Base-by-base conservation (phyloP, 2,329 filamentous ascomycete species). In the Aspergillus puulaauensis region DNA sequence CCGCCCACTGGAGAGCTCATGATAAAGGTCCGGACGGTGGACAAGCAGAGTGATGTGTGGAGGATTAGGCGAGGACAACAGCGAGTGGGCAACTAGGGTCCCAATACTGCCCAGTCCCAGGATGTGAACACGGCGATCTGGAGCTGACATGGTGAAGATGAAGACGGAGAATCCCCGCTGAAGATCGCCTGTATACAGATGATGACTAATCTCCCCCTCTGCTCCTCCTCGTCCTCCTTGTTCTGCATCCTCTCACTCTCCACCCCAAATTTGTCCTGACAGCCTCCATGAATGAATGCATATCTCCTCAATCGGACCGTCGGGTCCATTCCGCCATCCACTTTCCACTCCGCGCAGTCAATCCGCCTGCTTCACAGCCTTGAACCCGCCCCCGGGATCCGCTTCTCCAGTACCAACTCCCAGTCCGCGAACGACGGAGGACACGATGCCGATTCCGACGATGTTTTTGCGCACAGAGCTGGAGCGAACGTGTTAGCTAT, bases 401-500 rank as follows among this genome's bases (percentile, higher is more conserved):
- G 85, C 57, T 95, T 96, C 74, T 83, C 89, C 68, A 88, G 89
- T 65, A 81, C 80, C 39, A n/a, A n/a, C 47, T 9, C 14, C 51
- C 45, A 54, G 47, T 27, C 40, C 6, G 53, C 27, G 23, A 17
- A 49, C 37, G n/a, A 17, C 24, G 14, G 35, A 37, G 21, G 17
- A n/a, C 52, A n/a, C 50, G 43, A 52, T 39, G 50, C 52, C 58
- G 68, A 59, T 31, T 44, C 15, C 54, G 75, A 73, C 27, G 70
- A 72, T 11, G 56, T 70, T 11, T 63, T 67, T 47, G 90, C 91
- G 1, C 92, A 96, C 73, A 83, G 85, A 54, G 84, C 90, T 4
- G 92, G 92, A 14, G 90, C 93, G 39, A 95, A 89, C 68, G 86
- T 88, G 40, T 78, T 97, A 41, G 86, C 89, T 0, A 82, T 96